A percentile compares a stretch with the other conserved stretches of the same genome.
Evolutionary conservation across 2,329 filamentous ascomycete species (phyloP).

Genomic region (Neofusicoccum ribis): DNA sequence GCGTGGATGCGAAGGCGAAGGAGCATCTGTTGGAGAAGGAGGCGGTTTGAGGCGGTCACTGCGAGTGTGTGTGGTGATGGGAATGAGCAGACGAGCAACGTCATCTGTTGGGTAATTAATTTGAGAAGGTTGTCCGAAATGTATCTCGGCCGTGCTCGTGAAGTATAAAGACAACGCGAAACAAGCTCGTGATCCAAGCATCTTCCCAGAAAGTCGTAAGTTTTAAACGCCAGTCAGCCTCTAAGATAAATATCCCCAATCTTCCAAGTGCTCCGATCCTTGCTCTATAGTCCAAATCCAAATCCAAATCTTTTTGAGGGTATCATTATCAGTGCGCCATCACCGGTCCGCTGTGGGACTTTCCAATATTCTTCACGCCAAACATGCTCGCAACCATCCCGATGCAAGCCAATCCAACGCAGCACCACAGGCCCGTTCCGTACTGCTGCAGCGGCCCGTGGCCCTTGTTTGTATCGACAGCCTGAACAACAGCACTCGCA

Average conservation of each 20-base stretch:
- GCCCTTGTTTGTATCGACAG: constrained; percentile 40
- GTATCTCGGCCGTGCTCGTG: too few relatives aligned
- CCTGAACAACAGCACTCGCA: constrained; percentile 40
- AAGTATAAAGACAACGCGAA: too few relatives aligned
- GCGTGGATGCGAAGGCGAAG: background rate
- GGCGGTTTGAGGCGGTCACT: too few relatives aligned
- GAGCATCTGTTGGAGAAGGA: background rate
- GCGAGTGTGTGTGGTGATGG: too few relatives aligned
- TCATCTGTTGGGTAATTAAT: too few relatives aligned
- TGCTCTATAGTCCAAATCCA: background rate
- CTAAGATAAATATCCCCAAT: too few relatives aligned
- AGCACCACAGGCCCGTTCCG: constrained; percentile 45
- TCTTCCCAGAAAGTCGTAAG: too few relatives aligned
- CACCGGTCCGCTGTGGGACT: background rate
- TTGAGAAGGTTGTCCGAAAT: too few relatives aligned
- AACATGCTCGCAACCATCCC: constrained; percentile 30
- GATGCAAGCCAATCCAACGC: constrained; percentile 41
- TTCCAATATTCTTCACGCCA: constrained; percentile 24
- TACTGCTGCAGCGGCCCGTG: constrained; percentile 38
- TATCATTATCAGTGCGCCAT: constrained; percentile 12
- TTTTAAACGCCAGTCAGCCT: too few relatives aligned
- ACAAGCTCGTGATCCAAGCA: too few relatives aligned
- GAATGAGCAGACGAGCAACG: too few relatives aligned
- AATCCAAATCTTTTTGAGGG: background rate
- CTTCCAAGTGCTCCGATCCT: too few relatives aligned